Evolutionary conservation across 306 rosid species (phyloP).

Genomic region (Quercus glauca): DNA sequence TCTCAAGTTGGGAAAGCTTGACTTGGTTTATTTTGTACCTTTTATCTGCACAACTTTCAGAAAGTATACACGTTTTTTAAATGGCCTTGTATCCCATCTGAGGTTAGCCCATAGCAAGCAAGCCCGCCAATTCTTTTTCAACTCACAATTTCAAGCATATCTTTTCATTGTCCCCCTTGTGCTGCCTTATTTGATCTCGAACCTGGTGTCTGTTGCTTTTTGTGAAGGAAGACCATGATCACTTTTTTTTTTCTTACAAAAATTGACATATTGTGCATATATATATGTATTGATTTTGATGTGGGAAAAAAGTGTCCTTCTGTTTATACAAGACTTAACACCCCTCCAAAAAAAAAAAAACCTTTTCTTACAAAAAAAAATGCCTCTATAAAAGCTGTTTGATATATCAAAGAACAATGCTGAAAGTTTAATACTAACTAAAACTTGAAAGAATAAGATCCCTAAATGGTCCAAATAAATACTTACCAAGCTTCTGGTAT

Average conservation of each 20-base stretch:
- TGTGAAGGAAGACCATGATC: neutral
- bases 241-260: constrained; percentile 9
- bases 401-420: no score
- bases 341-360: no score
- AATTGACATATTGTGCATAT: neutral
- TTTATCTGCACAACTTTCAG: neutral
- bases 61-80: neutral
- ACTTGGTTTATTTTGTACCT: neutral
- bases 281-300: no score
- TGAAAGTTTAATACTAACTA: no score
- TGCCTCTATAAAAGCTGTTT: neutral
- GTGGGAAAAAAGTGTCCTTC: no score
- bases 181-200: neutral
- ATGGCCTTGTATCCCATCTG: neutral
- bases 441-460: no score
- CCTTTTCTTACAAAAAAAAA: no score
- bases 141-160: neutral
- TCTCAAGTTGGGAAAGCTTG: neutral
- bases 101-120: neutral
- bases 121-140: neutral
- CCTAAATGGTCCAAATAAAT: no score
- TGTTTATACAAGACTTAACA: no score
- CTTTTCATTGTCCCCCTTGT: constrained; percentile 9
- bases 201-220: neutral
- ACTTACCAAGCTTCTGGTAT: no score